Base-by-base conservation (phyloP, 2,329 filamentous ascomycete species). In the Daldinia sp. region DNA sequence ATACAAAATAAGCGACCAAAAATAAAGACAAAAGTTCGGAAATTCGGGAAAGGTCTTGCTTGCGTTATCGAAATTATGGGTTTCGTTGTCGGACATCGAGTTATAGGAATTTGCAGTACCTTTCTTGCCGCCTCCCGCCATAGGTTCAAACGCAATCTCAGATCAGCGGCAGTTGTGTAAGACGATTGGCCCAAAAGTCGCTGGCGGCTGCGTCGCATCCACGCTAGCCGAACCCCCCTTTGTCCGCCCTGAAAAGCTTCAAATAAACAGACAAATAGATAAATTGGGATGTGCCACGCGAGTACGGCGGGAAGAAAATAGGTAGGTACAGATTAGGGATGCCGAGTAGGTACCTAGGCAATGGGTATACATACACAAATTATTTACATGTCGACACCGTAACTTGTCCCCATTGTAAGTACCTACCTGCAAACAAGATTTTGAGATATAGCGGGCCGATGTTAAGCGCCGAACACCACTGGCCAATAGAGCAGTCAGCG, bases 151-250 rank as follows among this genome's bases (percentile, higher is more conserved):
- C 37, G 51, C 23, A 18, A 65, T 72, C 51, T 72, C 55, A 67
- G 46, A 63, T 35, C 13, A 44, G 62, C 48, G 65, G 44, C 33
- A 48, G 55, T n/a, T 23, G 39, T 66, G 58, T 70, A 67, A 72
- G 51, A 70, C 67, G 68, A 75, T 75, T 75, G 74, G 74, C 59
- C 50, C 26, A 60, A 54, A 71, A 61, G 53, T 46, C 37, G 35
- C 46, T 35, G 58, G 68, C 73, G 70, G 72, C 66, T 72, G 69
- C 46, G 68, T 54, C 51, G 18, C 9, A 54, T 28, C 2, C 4
- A 35, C 20, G 28, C 44, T 48, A 48, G 5, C 26, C 26, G 26
- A 51, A n/a, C 26, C 46, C 46, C 46, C 46, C 28, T 18, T 13
- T 6, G 15, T 48, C 26, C 7, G 23, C 26, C 13, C 13, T 23